Evolutionary conservation across 139 green algal species (phyloP), one percentile per base, ranked within the genome.

Genomic region (Micromonas pusilla): DNA sequence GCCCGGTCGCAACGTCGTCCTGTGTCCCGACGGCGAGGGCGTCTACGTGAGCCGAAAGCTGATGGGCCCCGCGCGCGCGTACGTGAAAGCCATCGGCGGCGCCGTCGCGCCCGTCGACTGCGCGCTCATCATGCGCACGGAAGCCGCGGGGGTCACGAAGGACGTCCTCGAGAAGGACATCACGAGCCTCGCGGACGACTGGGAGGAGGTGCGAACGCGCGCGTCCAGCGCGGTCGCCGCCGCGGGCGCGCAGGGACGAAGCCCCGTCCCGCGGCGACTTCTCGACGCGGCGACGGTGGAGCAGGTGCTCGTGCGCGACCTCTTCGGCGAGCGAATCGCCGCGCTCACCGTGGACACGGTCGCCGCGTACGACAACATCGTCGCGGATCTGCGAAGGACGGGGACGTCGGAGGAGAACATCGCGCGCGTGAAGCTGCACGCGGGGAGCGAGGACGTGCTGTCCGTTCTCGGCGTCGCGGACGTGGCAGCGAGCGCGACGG

Each of bases 71-170:
- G 68, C 68, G 36, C 68, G 68, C 5, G 53, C 52, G 25, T 75
- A 75, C 37, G 68, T 75, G 19, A 75, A 75, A 33, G n/a, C 36
- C 5, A 23, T 75, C 5, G 68, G 68, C 19, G 19, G 19, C 37
- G 62, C 37, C 36, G 68, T 75, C 23, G 52, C n/a, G 1, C 68
- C 68, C 34, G 6, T 4, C 1, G 52, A 68, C 28, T 65, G 52
- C 52, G 72, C 52, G 30, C 28, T 78, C 5, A 78, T 78, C 72
- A 67, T 78, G 53, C 72, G 72, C n/a, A 78, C 72, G 25, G 72
- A 78, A 52, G 72, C 72, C 31, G 72, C 72, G 30, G 72, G 53
- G 39, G 52, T 70, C 1, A 52, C 26, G 1, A 39, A 67, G 23
- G 53, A 67, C 1, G 38, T 62, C 13, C 33, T 78, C n/a, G 52